Evolutionary conservation across 1,284 basidiomycete genomes (phyloP), one percentile per base, ranked within the genome.

Genomic region (Rhodotorula sp.): DNA sequence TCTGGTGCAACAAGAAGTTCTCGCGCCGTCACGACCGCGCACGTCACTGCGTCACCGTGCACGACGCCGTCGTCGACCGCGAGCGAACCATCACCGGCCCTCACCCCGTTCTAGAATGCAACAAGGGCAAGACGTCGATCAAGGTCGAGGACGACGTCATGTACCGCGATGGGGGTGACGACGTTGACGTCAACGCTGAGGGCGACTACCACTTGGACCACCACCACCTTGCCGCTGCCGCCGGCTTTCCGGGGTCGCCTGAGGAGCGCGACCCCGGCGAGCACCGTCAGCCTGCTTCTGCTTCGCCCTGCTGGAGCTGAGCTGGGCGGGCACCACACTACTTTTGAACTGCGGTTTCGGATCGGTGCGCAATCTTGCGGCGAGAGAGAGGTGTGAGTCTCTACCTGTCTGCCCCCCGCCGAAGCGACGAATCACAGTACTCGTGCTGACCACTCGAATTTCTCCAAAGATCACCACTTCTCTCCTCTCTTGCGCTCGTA

Each of bases 21-120:
- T 75, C 72, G 12, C 70, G 77, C 55, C 69, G 77, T 44, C 76
- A 78, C 67, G 77, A 78, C 62, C 72, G 75, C 54, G 77, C 74
- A 22, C 62, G 77, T 12, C 77, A 78, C 64, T 71, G 74, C 54
- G 64, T 76, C 6, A 73, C 76, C 45, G 77, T 78, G 8, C 77
- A 78, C 67, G 63, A 73, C 30, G 49, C 53, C 49, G 65, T 63
- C 49, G 64, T 71, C 49, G 69, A 67, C 53, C 67, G 69, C 56
- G 66, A 73, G 22, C 66, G 69, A 17, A 64, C 66, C 64, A 20
- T 66, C 44, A 6, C 54, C 24, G 61, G 61, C 29, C 53, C 53
- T n/a, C 53, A 54, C 22, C 53, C 53, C n/a, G 53, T 54, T 14
- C 26, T 54, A 14, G 17, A 26, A 6, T 15, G 29, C 26, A 54